Base-by-base conservation (phyloP, 345 rosid species). In the Eucalyptus tenuipes region DNA sequence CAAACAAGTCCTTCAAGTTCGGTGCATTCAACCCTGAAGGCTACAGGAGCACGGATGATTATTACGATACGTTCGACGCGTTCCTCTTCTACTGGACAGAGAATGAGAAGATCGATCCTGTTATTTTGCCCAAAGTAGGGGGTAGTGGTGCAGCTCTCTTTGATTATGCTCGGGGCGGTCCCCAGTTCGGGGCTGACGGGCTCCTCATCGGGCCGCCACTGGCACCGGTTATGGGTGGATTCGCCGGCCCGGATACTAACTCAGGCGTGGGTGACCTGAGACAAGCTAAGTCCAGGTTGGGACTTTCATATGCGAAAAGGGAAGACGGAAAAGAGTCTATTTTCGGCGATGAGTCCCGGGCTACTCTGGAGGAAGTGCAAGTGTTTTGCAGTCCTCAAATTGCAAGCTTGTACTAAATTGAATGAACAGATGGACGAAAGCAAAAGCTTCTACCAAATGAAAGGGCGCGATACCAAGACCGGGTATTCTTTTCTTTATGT, bases 91-190 rank as follows among this genome's bases (percentile, higher is more conserved):
- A 97, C 75, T 96, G 99, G 98, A 85, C 89, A 16, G 94, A 91
- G 6, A 84, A 90, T 13, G 89, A 84, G 44, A 85, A 85, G 37
- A 50, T 40, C 25, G 95, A 91, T 9, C 97, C 95, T 2, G 85
- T 94, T 53, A 57, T 92, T 27, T 91, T 96, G 68, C 91, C 95
- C 37, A 96, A 97, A 88, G 93, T 94, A 33, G 99, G 99, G 42
- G 99, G 99, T 31, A 97, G 97, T 44, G 99, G 98, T 87, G 98
- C 97, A 16, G 97, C 99, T 31, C 94, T 96, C 24, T 97, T 96
- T 85, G 97, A 96, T 85, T 96, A 96, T 89, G 98, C 97, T 7
- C 90, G 94, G 31, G 94, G 95, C 5, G 95, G 95, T 64, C 95
- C 96, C 37, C 96, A 94, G 87, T 94, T 95, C 42, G 97, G 97